Conservation (phyloP, 768 basidiomycete genomes). For the Podaxis rugospora region DNA sequence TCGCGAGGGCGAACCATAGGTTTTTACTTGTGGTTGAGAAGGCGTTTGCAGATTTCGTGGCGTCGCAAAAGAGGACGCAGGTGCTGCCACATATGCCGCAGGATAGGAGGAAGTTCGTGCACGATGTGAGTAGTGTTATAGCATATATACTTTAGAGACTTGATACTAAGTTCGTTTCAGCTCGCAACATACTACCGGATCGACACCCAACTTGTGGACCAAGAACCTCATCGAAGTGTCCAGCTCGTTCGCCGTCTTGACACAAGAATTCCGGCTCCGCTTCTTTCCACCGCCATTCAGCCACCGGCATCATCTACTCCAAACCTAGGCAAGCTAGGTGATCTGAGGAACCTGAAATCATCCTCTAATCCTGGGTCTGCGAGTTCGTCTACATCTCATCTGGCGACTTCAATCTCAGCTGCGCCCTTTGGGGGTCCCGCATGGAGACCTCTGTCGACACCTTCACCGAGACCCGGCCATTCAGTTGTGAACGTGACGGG, state of each 20-base stretch:
- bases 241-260: slow-evolving; percentile 81
- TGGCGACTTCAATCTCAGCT: neutral
- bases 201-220: slow-evolving; percentile 84
- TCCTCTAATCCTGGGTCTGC: neutral
- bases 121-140: slow-evolving; percentile 46
- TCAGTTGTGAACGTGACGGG: neutral
- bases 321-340: slow-evolving; percentile 59
- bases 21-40: slow-evolving; percentile 76
- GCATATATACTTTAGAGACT: neutral
- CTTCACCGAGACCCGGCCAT: neutral
- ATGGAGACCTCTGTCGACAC: slow-evolving; percentile 10
- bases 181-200: slow-evolving; percentile 79
- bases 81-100: slow-evolving; percentile 80
- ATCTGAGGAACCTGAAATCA: slow-evolving; percentile 36
- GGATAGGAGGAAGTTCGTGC: slow-evolving; percentile 79
- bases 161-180: slow-evolving; percentile 26
- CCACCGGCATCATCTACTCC: slow-evolving; percentile 17
- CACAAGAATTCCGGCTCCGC: slow-evolving; percentile 69
- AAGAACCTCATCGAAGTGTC: slow-evolving; percentile 84
- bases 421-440: slow-evolving; percentile 3
- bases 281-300: slow-evolving; percentile 48
- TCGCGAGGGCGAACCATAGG: slow-evolving; percentile 56
- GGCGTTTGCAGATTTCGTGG: slow-evolving; percentile 76
- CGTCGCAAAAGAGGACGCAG: slow-evolving; percentile 61
- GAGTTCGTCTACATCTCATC: slow-evolving; percentile 9